Conservation (phyloP, 2,329 filamentous ascomycete genomes). For the Madurella fahalii region DNA sequence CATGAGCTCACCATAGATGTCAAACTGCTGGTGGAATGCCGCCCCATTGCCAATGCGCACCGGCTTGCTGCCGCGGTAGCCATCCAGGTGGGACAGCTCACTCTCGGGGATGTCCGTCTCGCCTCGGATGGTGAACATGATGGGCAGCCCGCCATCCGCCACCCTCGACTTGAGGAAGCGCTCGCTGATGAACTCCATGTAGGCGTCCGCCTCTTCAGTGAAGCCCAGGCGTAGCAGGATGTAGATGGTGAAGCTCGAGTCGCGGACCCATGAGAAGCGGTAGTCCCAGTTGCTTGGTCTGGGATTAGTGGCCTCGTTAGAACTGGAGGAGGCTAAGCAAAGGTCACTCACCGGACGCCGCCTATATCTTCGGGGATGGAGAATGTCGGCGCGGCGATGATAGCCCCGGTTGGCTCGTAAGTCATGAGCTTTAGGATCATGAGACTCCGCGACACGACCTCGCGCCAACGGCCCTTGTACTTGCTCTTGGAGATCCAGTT, state of each 20-base stretch:
- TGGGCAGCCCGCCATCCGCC: constrained; percentile 61
- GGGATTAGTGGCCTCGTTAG: not conserved
- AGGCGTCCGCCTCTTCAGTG: constrained; percentile 69
- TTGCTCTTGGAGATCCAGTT: constrained; percentile 68
- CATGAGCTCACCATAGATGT: constrained; percentile 76
- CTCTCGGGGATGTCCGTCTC: constrained; percentile 69
- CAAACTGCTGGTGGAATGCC: constrained; percentile 71
- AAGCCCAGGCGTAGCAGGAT: constrained; percentile 74
- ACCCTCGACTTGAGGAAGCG: constrained; percentile 60
- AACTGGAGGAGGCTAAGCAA: not conserved
- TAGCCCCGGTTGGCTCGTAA: constrained; percentile 74
- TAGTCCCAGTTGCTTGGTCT: constrained; percentile 61
- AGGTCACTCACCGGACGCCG: constrained; percentile 44
- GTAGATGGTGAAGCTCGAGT: constrained; percentile 74
- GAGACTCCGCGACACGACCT: constrained; percentile 66
- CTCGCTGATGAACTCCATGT: constrained; percentile 74
- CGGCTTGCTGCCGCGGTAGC: constrained; percentile 65
- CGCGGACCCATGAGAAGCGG: constrained; percentile 73
- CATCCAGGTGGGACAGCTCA: constrained; percentile 66
- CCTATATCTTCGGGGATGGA: constrained; percentile 72
- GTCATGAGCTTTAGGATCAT: constrained; percentile 74
- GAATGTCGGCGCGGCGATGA: constrained; percentile 72
- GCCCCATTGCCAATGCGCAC: constrained; percentile 76
- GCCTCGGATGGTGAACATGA: constrained; percentile 78
- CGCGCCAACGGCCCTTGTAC: constrained; percentile 69